These are phyloP conservation scores for Ceratocystiopsis sp. DNA, from an alignment of 2,329 filamentous ascomycete species.

Conservation along the genomic window DNA sequence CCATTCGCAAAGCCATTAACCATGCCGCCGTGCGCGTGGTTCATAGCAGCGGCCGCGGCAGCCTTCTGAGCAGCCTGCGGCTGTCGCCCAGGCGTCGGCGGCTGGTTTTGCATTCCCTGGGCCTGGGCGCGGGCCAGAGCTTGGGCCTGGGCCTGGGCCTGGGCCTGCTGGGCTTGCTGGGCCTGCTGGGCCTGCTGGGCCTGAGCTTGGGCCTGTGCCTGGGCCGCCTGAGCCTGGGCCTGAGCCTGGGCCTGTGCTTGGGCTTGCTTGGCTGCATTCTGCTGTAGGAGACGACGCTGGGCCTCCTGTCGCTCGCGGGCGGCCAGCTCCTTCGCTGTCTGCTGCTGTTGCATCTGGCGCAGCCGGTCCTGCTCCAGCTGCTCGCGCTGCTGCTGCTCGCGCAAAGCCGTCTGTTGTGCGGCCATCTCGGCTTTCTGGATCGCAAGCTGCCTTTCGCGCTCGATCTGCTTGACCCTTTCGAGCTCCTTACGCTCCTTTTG, in stretches of 20 bases:
- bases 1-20: conserved; percentile 19
- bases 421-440: conserved; percentile 29
- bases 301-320: conserved; percentile 16
- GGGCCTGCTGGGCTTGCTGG: conserved; percentile 12
- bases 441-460: conserved; percentile 37
- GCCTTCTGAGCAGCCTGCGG: conserved; percentile 13
- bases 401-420: conserved; percentile 4
- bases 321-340: conserved; percentile 15
- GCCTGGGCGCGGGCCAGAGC: conserved; percentile 18
- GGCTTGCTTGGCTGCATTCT: conserved; percentile 1
- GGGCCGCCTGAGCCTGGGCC: background rate
- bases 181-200: conserved; percentile 18
- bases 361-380: conserved; percentile 7
- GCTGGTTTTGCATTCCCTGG: conserved; percentile 11
- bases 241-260: conserved; percentile 18
- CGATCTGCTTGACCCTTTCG: conserved; percentile 52
- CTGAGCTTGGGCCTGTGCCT: conserved; percentile 17
- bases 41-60: conserved; percentile 18
- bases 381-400: conserved; percentile 11
- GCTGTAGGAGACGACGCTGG: conserved; percentile 15
- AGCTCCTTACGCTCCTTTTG: conserved; percentile 62
- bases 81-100: conserved; percentile 3
- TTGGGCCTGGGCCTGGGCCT: conserved; percentile 20
- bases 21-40: conserved; percentile 27
- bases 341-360: conserved; percentile 4